Base-by-base conservation (phyloP, 1,139 yeast genomes). In the Suhomyces bokatorum region DNA sequence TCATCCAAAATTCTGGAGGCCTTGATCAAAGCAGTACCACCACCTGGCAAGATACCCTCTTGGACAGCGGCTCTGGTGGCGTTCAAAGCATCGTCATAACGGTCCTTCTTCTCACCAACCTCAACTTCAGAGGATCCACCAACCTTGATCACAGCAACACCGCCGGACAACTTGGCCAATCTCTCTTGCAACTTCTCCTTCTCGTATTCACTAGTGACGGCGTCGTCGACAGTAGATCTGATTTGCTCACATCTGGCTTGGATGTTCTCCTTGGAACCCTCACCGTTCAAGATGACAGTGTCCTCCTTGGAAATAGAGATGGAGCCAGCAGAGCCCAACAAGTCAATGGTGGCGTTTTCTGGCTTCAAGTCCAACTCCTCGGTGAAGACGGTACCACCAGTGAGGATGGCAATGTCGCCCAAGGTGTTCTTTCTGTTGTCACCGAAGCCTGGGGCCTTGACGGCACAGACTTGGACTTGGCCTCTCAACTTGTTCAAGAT, bases 21-120 rank as follows among this genome's bases (percentile, higher is more conserved):
- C 82, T 93, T 93, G 63, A 91, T 83, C 67, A 93, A 81, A 54
- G 99, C 99, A 58, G 98, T 93, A 77, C 99, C 99, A 70, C 99
- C 99, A 77, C 99, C 99, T 67, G 99, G 99, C 59, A 93, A 81
- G 65, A 95, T 93, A 77, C 99, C 99, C 73, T 93, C 99, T 75
- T 93, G 96, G 54, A 93, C 99, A 53, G 99, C 99, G 57, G 99
- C 99, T 77, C 99, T 90, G 47, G 99, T 95, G 49, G 99, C 99
- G 69, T 95, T 93, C 66, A 93, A 81, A 40, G 99, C 99, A 76
- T 93, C 99, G 62, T 95, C 99, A 66, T 91, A 95, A 77, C 99
- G 90, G 70, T 93, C 99, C 79, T 93, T 93, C 96, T 93, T 95
- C 79, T 93, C 99, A 66, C 98, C 96, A 57, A 93, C 99, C 77